phyloP scores from a whole-genome alignment of 495 filamentous ascomycete genomes.

The Pseudomonodictys pantanalensis region DNA sequence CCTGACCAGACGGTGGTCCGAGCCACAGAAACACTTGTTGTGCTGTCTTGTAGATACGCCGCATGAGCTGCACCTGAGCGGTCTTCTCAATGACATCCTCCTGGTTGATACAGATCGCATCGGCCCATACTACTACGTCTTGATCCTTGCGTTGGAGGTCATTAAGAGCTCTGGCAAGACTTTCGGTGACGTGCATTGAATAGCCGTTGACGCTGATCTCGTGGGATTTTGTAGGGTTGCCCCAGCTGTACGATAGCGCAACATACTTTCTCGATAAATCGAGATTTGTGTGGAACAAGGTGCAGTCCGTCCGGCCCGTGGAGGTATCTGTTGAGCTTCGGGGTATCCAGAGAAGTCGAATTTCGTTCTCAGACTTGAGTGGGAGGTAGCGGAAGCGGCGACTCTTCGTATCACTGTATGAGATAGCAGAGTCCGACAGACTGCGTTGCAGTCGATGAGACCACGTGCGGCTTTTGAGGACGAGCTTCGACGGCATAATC shows the following conservation, averaged over 20 bases:
- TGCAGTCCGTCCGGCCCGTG: not conserved
- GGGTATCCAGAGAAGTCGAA: not conserved
- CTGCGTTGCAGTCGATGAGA: no score
- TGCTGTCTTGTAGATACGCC: slow-evolving; percentile 31
- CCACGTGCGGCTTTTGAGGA: no score
- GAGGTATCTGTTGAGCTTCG: not conserved
- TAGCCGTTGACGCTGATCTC: not conserved
- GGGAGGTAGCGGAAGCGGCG: not conserved
- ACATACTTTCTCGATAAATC: not conserved
- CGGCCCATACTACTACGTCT: slow-evolving; percentile 1
- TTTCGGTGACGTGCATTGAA: not conserved
- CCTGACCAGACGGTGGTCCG: no score
- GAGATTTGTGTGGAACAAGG: not conserved
- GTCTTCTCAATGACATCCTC: slow-evolving; percentile 25
- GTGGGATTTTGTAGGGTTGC: not conserved
- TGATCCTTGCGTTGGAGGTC: not conserved
- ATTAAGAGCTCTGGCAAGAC: not conserved
- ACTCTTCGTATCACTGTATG: no score
- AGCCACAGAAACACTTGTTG: slow-evolving; percentile 35
- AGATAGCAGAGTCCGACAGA: no score
- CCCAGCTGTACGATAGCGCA: slow-evolving; percentile 20
- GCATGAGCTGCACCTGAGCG: slow-evolving; percentile 37
- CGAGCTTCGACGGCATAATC: no score
- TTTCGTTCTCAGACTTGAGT: not conserved
- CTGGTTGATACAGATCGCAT: slow-evolving; percentile 41